phyloP scores from a whole-genome alignment of 2,329 filamentous ascomycete genomes.

The Scolecobasidium constrictum region DNA sequence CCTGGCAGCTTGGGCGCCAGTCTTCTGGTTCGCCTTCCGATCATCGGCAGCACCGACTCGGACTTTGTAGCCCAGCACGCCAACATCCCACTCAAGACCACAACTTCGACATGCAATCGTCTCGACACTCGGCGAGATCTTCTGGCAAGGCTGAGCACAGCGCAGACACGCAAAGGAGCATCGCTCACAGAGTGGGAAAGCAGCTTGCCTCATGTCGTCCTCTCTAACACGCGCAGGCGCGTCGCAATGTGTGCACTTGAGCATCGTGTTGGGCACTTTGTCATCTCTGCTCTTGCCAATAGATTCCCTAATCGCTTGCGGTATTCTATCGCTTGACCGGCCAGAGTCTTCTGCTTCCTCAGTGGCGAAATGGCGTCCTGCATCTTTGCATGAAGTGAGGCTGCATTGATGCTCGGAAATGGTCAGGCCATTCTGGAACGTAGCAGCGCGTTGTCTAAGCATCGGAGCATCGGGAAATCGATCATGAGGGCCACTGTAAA shows the following conservation, averaged over 20 bases:
- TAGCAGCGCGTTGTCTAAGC: conserved; percentile 19
- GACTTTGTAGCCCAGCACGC: conserved; percentile 27
- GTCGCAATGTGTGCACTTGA: conserved; percentile 21
- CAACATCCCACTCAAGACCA: conserved; percentile 23
- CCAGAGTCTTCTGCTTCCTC: conserved; percentile 29
- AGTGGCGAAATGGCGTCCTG: conserved; percentile 15
- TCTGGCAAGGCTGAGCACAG: conserved; percentile 20
- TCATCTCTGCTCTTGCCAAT: conserved; percentile 14
- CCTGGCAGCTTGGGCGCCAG: background rate
- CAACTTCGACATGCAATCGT: conserved; percentile 22
- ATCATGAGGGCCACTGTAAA: conserved; percentile 30
- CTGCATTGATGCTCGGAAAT: background rate
- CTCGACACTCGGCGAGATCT: conserved; percentile 13
- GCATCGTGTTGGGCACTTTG: conserved; percentile 17
- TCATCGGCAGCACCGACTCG: background rate
- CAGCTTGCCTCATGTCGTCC: conserved; percentile 1
- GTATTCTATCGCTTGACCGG: conserved; percentile 30
- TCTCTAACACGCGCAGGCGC: conserved; percentile 18
- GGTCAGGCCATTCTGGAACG: conserved; percentile 16
- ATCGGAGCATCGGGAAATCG: conserved; percentile 16
- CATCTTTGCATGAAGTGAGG: background rate
- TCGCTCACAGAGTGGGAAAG: conserved; percentile 24
- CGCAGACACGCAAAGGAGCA: conserved; percentile 32
- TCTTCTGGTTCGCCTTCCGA: background rate
- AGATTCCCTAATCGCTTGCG: conserved; percentile 22